phyloP scores from a whole-genome alignment of 257 asterid genomes.

The Verbena officinalis region DNA sequence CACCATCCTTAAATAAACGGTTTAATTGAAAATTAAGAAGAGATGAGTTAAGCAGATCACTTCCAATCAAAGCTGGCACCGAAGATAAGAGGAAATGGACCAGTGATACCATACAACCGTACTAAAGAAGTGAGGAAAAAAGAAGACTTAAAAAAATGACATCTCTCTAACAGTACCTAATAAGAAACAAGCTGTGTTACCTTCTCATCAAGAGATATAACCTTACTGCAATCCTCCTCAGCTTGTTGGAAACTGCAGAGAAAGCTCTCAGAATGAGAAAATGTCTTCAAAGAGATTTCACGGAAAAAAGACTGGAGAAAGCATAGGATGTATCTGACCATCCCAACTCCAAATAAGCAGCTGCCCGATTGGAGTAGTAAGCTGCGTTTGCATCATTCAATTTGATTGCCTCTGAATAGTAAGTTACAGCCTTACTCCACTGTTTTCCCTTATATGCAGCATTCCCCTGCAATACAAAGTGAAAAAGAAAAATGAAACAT shows the following conservation, averaged over 20 bases:
- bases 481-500: not conserved
- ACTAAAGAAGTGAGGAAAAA: slow-evolving; percentile 2
- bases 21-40: not conserved
- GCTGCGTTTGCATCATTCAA: slow-evolving; percentile 67
- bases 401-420: slow-evolving; percentile 83
- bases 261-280: slow-evolving; percentile 8
- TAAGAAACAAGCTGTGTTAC: slow-evolving; percentile 39
- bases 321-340: slow-evolving; percentile 49
- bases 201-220: slow-evolving; percentile 87
- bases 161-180: not conserved
- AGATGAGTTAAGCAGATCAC: not conserved
- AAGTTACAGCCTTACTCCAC: slow-evolving; percentile 89
- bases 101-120: slow-evolving; percentile 1
- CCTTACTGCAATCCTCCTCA: slow-evolving; percentile 83
- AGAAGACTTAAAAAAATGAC: not conserved
- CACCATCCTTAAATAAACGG: not conserved
- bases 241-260: slow-evolving; percentile 81
- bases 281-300: not conserved
- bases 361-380: slow-evolving; percentile 89
- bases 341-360: slow-evolving; percentile 95
- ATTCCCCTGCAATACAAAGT: slow-evolving; percentile 68
- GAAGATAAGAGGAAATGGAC: slow-evolving; percentile 13
- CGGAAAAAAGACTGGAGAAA: slow-evolving; percentile 14
- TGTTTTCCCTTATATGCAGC: slow-evolving; percentile 85
- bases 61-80: not conserved